Base-by-base conservation (phyloP, 352 stramenopile species). In the Plasmopara halstedii region DNA sequence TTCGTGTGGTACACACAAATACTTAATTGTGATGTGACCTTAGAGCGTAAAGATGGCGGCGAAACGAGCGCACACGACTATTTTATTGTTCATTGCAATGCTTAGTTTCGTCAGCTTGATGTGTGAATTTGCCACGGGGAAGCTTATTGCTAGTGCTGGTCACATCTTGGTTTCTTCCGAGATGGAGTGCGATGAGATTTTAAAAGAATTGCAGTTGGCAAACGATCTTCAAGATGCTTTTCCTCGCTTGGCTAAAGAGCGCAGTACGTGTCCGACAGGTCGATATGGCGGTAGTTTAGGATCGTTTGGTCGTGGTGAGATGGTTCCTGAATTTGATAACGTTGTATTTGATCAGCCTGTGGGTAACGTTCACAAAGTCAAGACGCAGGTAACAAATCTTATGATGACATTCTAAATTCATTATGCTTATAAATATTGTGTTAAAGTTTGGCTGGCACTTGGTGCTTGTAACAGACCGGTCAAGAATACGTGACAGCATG, bases 381-480 rank as follows among this genome's bases (percentile, higher is more conserved):
- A 71, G 51, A 88, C 78, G 19, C 70, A 86, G 71, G 74, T 82
- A 35, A 65, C 13, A 10, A 6, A 50, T 8, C 15, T 39, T 31
- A 17, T 26, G 40, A 15, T 0, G 32, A 31, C 11, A 2, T 14
- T 27, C 17, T 21, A 21, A 18, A 38, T n/a, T 18, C 37, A 8
- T 31, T 11, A 21, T 22, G 45, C 50, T 20, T 49, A 21, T 32
- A 17, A 32, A 3, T 34, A 18, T n/a, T 7, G n/a, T 35, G 11
- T 35, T n/a, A 26, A 39, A 87, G 73, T 90, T 90, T 67, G 79
- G 75, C 35, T 90, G 79, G 78, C 73, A 88, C 65, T 69, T 88
- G 43, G 73, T 88, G 60, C 60, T 85, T 47, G 78, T 68, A 33
- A 86, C 66, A 23, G 64, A 83, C 50, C 75, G 78, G 56, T 61